phyloP scores from a whole-genome alignment of 805 yeast genomes.

The Yamadazyma nakazawae region DNA sequence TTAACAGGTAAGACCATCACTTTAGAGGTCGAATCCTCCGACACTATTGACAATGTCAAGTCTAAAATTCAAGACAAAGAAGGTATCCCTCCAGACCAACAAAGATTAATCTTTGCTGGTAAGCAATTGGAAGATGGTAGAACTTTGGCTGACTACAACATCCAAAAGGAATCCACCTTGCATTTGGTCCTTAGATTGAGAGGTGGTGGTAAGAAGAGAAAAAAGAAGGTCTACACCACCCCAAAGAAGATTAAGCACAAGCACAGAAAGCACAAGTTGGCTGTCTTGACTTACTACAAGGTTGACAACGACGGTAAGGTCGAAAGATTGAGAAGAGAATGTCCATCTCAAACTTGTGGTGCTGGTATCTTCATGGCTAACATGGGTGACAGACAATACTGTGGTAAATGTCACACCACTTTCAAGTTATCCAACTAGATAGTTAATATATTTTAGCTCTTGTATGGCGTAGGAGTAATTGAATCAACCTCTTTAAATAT shows the following conservation, averaged over 20 bases:
- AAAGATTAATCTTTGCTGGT: slow-evolving; percentile 99
- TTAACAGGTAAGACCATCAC: slow-evolving; percentile 99
- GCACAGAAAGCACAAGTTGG: slow-evolving; percentile 99
- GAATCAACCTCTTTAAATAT: background rate
- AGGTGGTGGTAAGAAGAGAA: slow-evolving; percentile 99
- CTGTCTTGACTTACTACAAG: slow-evolving; percentile 99
- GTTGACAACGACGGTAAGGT: slow-evolving; percentile 98
- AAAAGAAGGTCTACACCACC: slow-evolving; percentile 99
- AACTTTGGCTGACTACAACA: slow-evolving; percentile 98
- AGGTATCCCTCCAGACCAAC: slow-evolving; percentile 99
- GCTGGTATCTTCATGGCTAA: slow-evolving; percentile 99
- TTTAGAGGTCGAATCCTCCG: slow-evolving; percentile 98
- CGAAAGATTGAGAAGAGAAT: slow-evolving; percentile 98
- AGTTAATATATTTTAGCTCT: background rate
- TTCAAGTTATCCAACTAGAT: slow-evolving; percentile 45
- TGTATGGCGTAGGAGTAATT: background rate
- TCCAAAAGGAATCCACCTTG: slow-evolving; percentile 98
- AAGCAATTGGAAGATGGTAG: slow-evolving; percentile 99
- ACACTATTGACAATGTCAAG: slow-evolving; percentile 98
- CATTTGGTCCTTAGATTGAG: slow-evolving; percentile 96
- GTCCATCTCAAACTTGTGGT: slow-evolving; percentile 91
- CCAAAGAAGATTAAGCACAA: slow-evolving; percentile 99
- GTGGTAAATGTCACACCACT: slow-evolving; percentile 99
- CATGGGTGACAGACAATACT: slow-evolving; percentile 98
- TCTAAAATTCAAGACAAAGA: slow-evolving; percentile 99